Evolutionary conservation across 352 stramenopile species (phyloP), one percentile per base, ranked within the genome.

Genomic region (Globisporangium nagaii): DNA sequence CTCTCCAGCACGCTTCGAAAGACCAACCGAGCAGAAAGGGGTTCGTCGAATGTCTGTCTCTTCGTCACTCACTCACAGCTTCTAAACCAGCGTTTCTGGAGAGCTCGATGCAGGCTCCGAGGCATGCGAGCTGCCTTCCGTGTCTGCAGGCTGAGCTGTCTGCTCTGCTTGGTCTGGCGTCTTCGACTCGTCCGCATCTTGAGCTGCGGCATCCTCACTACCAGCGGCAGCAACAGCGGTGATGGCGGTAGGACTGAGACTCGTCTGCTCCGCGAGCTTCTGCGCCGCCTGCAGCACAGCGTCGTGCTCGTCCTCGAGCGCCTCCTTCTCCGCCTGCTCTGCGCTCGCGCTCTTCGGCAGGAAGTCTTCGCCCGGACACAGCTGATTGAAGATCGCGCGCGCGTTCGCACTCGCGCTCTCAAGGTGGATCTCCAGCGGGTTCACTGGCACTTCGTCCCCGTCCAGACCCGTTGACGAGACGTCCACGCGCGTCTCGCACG

Each of bases 381-480:
- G 61, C 35, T 68, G 52, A 24, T 71, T 57, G 44, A 89, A 91
- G 25, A 90, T 77, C 20, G 64, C 60, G 27, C 75, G 74, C 11
- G 83, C 82, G n/a, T 81, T 81, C 6, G 67, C 62, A 54, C 73
- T 80, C 27, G 69, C 71, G 34, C 67, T 84, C 48, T 88, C 81
- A 8, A 89, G 56, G 12, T 86, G 75, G 19, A 85, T 76, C 35
- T 88, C 79, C 8, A 88, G 59, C 20, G 73, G 63, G 28, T 70
- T 68, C 6, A 67, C 62, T 15, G 17, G 52, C 9, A 25, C 10
- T 17, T 30, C 28, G 0, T 36, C 24, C 0, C 31, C 17, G 8
- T n/a, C n/a, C n/a, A n/a, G 45, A 36, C 24, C n/a, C 27, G 32
- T n/a, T n/a, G n/a, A n/a, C n/a, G n/a, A n/a, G n/a, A 27, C 45